A percentile compares a stretch with the other conserved stretches of the same genome.
Evolutionary conservation across 495 filamentous ascomycete species (phyloP).

Genomic region (Thermochaetoides thermophila): DNA sequence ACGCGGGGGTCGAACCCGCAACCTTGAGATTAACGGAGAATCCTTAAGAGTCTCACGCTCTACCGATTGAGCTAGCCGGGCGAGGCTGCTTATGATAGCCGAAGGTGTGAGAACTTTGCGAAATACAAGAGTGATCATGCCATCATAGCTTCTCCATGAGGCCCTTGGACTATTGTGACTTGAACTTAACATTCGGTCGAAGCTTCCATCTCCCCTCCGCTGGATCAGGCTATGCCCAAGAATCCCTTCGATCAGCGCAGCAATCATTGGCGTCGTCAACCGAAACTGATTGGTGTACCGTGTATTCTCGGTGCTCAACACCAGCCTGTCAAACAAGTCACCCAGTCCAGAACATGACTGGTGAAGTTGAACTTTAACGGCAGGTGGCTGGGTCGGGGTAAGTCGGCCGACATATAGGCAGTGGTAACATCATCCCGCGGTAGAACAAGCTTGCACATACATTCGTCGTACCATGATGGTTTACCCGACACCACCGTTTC

Average conservation of each 20-base stretch:
- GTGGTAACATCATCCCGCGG: no score
- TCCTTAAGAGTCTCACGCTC: slow-evolving; percentile 69
- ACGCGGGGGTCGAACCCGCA: slow-evolving; percentile 16
- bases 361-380: slow-evolving; percentile 18
- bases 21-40: slow-evolving; percentile 9
- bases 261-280: slow-evolving; percentile 20
- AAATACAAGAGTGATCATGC: no score
- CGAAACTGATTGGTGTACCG: slow-evolving; percentile 12
- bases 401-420: no score
- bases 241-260: slow-evolving; percentile 25
- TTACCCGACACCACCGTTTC: slow-evolving; percentile 22
- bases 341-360: slow-evolving; percentile 25
- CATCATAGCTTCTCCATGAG: no score
- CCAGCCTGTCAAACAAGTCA: slow-evolving; percentile 22
- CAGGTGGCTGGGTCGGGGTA: slow-evolving; percentile 16
- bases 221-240: slow-evolving; percentile 24
- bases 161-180: no score
- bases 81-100: slow-evolving; percentile 3
- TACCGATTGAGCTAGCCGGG: slow-evolving; percentile 67
- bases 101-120: no score
- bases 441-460: no score
- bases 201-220: slow-evolving; percentile 9
- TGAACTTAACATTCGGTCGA: slow-evolving; percentile 11
- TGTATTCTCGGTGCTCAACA: slow-evolving; percentile 15
- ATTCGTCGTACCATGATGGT: slow-evolving; percentile 18